Evolutionary conservation across 2,329 filamentous ascomycete species (phyloP), one percentile per base, ranked within the genome.

Genomic region (Hypoxylon sp.): DNA sequence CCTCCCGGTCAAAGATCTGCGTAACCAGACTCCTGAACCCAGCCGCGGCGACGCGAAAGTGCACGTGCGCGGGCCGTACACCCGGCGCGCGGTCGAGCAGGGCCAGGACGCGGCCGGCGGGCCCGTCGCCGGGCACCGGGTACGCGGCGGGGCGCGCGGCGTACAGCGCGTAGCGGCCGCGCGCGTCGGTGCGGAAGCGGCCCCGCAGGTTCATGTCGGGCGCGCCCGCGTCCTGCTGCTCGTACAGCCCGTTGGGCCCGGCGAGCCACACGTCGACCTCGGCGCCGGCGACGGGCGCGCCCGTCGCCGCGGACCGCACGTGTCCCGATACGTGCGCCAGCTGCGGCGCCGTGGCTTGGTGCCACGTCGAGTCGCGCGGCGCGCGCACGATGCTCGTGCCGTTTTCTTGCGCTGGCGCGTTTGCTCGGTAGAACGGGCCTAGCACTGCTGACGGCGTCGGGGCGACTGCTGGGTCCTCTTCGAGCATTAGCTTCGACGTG

Each of bases 251-350:
- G 68, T 94, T 93, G 26, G 90, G 89, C 0, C 85, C 89, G 0
- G 89, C 89, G 70, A 93, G 87, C 90, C 91, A 95, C 48, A 93
- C 82, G 69, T 94, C 90, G 29, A 95, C 81, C 18, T 84, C 80
- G 1, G 89, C 89, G 57, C 81, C 80, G 15, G 82, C 79, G 40
- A 94, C 78, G 0, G 88, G 88, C 73, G 84, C 77, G 49, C 86
- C 85, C 0, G 88, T 90, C 17, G 71, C 70, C 46, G 83, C 84
- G 64, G 84, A 82, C 2, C 81, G 67, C 1, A 88, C 81, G 2
- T 68, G 78, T 40, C 80, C 80, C n/a, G 75, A 74, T 45, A 85
- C 76, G 29, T 73, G 74, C 46, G 90, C 89, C 64, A 90, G 83
- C 4, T 63, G 48, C 4, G 55, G 62, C 33, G 20, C 38, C 1